Evolutionary conservation across 1,284 basidiomycete species (phyloP), one percentile per base, ranked within the genome.

Genomic region (Schizophyllum commune): DNA sequence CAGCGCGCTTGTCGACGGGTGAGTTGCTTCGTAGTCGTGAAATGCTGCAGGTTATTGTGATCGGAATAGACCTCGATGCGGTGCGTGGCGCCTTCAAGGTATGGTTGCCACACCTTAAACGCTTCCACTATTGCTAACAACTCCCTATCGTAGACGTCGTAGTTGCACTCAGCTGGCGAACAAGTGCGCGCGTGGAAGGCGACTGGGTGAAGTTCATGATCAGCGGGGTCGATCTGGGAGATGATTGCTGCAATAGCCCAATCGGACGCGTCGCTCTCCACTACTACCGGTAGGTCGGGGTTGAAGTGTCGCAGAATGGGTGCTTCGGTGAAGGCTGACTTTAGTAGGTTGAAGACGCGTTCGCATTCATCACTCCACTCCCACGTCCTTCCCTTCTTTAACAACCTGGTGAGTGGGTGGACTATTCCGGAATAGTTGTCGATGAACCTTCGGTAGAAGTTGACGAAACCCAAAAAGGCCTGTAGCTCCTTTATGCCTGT

Each of bases 391-490:
- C 51, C 81, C 75, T 0, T 63, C 64, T 0, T 77, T 63, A 56
- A 82, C 76, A 0, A 0, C 0, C 33, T 74, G 70, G 58, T 77
- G 70, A 2, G 62, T 56, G 0, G 20, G 0, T 0, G 62, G 67
- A 77, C 77, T 79, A 0, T 5, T 6, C 0, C 74, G 75, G 33
- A 74, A 76, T 0, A 71, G 0, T 56, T 19, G 0, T 74, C 75
- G 0, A 81, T 68, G 61, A 76, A 78, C 0, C 70, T 61, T 0
- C 72, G 63, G 60, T 78, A 79, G 65, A 74, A 79, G 64, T 75
- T 75, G 19, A 21, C 52, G 21, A 52, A 59, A 13, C 58, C 51
- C 11, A 51, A 32, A 17, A 52, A 52, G 9, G n/a, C 27, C 52
- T 63, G 62, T 6, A 64, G 22, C n/a, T 62, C 62, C 32, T 59